These are phyloP conservation scores for Lepraria neglecta DNA, from an alignment of 495 filamentous ascomycete species.

Conservation along the genomic window DNA sequence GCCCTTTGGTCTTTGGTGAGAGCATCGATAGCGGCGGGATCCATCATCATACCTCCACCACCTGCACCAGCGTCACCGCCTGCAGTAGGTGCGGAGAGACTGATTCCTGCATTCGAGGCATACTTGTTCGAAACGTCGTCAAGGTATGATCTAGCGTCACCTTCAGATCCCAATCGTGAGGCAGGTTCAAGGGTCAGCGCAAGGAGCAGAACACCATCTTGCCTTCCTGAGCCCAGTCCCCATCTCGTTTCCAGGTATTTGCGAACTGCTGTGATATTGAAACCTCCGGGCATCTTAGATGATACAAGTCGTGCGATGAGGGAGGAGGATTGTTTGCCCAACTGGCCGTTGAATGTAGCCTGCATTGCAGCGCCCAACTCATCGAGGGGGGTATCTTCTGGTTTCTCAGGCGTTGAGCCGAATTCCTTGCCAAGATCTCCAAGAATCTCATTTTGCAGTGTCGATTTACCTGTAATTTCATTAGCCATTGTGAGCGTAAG, in stretches of 20 bases:
- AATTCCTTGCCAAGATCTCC: conserved; percentile 98
- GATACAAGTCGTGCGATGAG: conserved; percentile 91
- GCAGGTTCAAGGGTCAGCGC: conserved; percentile 90
- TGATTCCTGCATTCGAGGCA: conserved; percentile 77
- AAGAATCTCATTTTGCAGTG: conserved; percentile 93
- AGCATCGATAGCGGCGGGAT: conserved; percentile 92
- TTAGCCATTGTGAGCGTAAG: conserved; percentile 9
- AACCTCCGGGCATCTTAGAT: conserved; percentile 98
- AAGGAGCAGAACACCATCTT: conserved; percentile 84
- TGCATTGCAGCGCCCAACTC: conserved; percentile 95
- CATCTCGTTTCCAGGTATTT: conserved; percentile 94
- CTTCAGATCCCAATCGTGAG: conserved; percentile 78
- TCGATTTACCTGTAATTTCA: conserved; percentile 71
- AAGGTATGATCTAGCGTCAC: conserved; percentile 84
- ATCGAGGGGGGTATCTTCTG: conserved; percentile 93
- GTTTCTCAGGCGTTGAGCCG: conserved; percentile 95
- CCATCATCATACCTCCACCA: conserved; percentile 94
- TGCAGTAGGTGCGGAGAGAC: conserved; percentile 65
- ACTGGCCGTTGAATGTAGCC: conserved; percentile 93
- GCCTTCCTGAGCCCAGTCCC: conserved; percentile 80
- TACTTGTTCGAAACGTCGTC: conserved; percentile 87
- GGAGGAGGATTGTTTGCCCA: conserved; percentile 93
- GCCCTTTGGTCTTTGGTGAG: conserved; percentile 92
- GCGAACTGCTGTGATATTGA: conserved; percentile 90
- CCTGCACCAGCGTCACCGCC: conserved; percentile 68